Conservation (phyloP, 176 grass and related monocot genomes). For the Chrysopogon serrulatus region DNA sequence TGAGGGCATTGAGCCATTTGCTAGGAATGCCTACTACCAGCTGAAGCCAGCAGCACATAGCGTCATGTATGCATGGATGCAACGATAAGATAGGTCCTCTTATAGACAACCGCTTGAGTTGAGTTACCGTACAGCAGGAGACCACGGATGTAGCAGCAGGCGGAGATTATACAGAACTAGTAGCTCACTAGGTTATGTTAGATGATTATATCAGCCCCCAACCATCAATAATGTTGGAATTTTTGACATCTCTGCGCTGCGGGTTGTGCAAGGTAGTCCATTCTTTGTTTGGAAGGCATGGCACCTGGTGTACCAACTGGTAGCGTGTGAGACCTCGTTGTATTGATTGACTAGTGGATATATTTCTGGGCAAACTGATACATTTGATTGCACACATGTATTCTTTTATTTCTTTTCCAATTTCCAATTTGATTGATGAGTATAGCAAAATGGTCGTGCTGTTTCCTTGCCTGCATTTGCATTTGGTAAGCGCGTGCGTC, state of each 20-base stretch:
- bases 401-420: constrained; percentile 45
- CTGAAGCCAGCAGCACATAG: constrained; percentile 28
- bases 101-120: constrained; percentile 38
- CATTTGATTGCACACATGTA: constrained; percentile 46
- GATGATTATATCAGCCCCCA: constrained; percentile 46
- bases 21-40: constrained; percentile 37
- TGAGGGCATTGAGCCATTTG: constrained; percentile 5
- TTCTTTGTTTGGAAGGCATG: constrained; percentile 22
- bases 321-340: constrained; percentile 27
- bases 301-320: neutral
- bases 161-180: constrained; percentile 63
- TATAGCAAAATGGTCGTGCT: constrained; percentile 8
- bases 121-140: constrained; percentile 58
- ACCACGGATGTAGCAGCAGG: constrained; percentile 37
- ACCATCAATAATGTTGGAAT: constrained; percentile 43
- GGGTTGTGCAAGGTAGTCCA: constrained; percentile 8
- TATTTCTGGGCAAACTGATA: constrained; percentile 34
- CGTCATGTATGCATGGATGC: constrained; percentile 17
- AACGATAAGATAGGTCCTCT: constrained; percentile 34
- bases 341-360: constrained; percentile 54
- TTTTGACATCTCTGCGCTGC: constrained; percentile 19
- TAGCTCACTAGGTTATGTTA: constrained; percentile 60
- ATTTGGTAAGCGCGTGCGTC: neutral
- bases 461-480: neutral
- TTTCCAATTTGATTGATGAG: too few species aligned